Percentiles rank a stretch among this genome's conserved stretches.
These are phyloP conservation scores for Asterella californica DNA, from an alignment of 225 moss, liverwort and hornwort genomes.

Conservation along the genomic window DNA sequence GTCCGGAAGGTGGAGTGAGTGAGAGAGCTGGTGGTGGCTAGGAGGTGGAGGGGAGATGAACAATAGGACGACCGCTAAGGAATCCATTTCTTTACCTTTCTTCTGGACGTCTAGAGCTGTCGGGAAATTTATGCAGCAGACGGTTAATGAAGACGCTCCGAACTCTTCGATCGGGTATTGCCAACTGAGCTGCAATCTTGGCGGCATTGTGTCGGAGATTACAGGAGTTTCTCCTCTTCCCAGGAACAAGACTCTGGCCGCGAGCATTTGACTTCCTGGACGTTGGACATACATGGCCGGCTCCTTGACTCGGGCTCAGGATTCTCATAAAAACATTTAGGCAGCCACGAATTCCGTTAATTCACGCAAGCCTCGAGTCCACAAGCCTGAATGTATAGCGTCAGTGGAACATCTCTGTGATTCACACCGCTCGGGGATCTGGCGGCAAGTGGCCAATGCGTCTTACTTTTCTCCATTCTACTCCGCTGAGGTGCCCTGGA, in stretches of 20 bases:
- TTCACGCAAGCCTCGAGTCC: background rate
- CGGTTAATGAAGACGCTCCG: background rate
- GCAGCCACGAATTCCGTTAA: conserved; percentile 4
- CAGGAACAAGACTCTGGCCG: background rate
- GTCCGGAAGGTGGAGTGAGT: too few relatives aligned
- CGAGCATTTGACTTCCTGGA: background rate
- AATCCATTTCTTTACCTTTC: background rate
- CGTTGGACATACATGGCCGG: conserved; percentile 23
- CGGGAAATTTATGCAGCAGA: background rate
- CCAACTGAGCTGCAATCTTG: background rate
- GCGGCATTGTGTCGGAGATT: background rate
- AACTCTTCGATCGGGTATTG: background rate
- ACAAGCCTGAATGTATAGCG: background rate
- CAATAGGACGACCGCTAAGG: background rate
- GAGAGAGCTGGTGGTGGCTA: too few relatives aligned
- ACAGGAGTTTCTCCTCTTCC: background rate
- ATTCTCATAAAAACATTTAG: conserved; percentile 1
- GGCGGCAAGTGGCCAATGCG: background rate
- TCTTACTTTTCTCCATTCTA: background rate
- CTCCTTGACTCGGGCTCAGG: conserved; percentile 3
- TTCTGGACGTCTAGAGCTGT: background rate
- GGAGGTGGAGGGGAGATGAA: conserved; percentile 4
- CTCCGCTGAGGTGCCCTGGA: background rate
- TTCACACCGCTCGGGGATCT: background rate
- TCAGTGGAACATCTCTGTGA: background rate